Conservation (phyloP, 805 yeast genomes). For the Komagataella kurtzmanii region DNA sequence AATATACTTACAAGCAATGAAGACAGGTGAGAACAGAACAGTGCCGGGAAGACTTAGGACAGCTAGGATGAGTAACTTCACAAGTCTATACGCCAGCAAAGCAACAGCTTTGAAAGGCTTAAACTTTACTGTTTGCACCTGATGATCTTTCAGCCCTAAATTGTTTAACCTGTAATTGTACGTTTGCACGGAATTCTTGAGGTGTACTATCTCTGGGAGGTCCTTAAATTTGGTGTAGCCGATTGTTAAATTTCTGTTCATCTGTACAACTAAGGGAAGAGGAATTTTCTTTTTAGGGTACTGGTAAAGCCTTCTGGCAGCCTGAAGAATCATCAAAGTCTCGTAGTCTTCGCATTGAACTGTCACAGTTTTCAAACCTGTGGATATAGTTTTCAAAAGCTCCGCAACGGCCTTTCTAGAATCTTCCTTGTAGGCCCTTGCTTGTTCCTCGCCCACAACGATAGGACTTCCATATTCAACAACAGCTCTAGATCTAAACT, state of each 20-base stretch:
- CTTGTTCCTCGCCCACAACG: conserved; percentile 42
- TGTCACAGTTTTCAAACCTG: conserved; percentile 68
- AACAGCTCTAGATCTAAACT: conserved; percentile 90
- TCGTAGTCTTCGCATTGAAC: conserved; percentile 81
- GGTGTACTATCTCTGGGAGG: conserved; percentile 50
- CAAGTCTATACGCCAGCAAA: conserved; percentile 41
- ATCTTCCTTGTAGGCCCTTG: conserved; percentile 48
- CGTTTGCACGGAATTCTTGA: conserved; percentile 47
- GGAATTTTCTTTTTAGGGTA: conserved; percentile 61
- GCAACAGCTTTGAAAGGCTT: conserved; percentile 35
- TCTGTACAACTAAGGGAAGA: conserved; percentile 74
- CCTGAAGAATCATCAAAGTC: conserved; percentile 81
- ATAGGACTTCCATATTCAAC: conserved; percentile 88
- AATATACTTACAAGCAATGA: conserved; percentile 57
- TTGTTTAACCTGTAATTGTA: conserved; percentile 57
- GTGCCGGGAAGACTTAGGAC: conserved; percentile 77
- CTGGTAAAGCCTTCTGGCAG: conserved; percentile 80
- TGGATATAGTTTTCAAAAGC: conserved; percentile 50
- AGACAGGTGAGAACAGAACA: conserved; percentile 77
- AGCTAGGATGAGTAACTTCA: conserved; percentile 39
- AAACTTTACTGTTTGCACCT: conserved; percentile 41
- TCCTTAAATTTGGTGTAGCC: conserved; percentile 71
- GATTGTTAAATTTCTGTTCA: conserved; percentile 72
- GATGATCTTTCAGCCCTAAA: conserved; percentile 60
- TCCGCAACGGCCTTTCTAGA: conserved; percentile 59